Evolutionary conservation across 441 rosid genomes (phyloP).

Genomic region (Geranium incanum): DNA sequence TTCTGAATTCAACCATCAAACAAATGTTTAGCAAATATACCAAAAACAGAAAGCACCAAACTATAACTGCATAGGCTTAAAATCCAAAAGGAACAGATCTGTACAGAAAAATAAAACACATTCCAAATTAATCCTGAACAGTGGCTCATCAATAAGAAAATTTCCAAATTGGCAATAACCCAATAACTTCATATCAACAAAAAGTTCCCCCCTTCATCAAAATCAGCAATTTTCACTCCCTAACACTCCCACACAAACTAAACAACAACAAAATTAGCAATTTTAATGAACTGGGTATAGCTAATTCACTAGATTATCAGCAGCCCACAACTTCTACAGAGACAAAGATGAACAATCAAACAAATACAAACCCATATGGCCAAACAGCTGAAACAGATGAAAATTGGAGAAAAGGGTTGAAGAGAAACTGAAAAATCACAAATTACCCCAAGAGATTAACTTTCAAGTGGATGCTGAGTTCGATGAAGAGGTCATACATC

Average conservation of each 20-base stretch:
- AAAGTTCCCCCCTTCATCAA: background rate
- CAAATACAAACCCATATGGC: background rate
- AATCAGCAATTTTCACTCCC: background rate
- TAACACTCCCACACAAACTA: background rate
- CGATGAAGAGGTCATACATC: constrained; percentile 70
- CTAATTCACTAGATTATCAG: background rate
- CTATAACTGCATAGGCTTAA: background rate
- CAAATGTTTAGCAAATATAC: background rate
- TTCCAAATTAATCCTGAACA: background rate
- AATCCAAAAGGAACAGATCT: background rate
- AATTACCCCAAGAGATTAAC: constrained; percentile 65
- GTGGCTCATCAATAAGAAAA: background rate
- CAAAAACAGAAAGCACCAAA: too few species aligned
- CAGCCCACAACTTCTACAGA: too few species aligned
- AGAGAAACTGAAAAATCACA: background rate
- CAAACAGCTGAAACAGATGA: background rate
- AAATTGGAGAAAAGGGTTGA: constrained; percentile 6
- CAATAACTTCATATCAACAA: too few species aligned
- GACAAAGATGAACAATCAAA: background rate
- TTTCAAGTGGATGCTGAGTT: constrained; percentile 56
- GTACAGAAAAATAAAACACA: background rate
- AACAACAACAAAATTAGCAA: background rate
- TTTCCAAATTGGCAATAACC: background rate
- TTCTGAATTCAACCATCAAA: background rate
- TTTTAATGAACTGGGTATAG: background rate